Conservation (phyloP, 768 basidiomycete species). For the Xerocomus brunneocitrinus region DNA sequence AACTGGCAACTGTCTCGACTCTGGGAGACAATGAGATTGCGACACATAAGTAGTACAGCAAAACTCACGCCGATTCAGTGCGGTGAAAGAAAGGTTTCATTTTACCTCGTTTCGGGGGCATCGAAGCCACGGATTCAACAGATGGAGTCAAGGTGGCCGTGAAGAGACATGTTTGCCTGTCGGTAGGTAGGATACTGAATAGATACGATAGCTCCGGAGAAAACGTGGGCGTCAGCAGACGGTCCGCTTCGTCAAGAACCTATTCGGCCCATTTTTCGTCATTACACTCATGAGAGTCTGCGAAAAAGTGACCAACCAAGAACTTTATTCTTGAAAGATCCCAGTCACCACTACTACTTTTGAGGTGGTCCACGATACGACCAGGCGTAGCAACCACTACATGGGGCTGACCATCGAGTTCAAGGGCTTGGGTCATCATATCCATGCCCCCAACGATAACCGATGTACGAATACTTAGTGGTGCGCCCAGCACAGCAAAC, state of each 20-base stretch:
- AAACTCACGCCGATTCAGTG: constrained; percentile 65
- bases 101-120: constrained; percentile 76
- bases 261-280: constrained; percentile 26
- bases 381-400: constrained; percentile 96
- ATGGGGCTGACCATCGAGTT: constrained; percentile 82
- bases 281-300: neutral
- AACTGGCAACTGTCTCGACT: constrained; percentile 81
- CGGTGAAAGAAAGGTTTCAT: constrained; percentile 82
- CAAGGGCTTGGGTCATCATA: constrained; percentile 90
- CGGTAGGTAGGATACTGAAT: constrained; percentile 70
- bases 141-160: constrained; percentile 91
- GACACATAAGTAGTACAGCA: neutral
- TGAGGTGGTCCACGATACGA: constrained; percentile 85
- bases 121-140: constrained; percentile 72
- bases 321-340: constrained; percentile 80
- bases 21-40: constrained; percentile 36
- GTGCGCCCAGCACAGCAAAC: constrained; percentile 82
- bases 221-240: constrained; percentile 86
- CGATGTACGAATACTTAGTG: constrained; percentile 77
- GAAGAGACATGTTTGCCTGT: constrained; percentile 95
- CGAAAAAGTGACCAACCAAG: constrained; percentile 48
- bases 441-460: constrained; percentile 98
- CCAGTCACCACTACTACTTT: constrained; percentile 75
- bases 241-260: constrained; percentile 96
- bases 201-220: constrained; percentile 77